Conservation (phyloP, 176 grass and related monocot genomes). For the Oryza coarctata region DNA sequence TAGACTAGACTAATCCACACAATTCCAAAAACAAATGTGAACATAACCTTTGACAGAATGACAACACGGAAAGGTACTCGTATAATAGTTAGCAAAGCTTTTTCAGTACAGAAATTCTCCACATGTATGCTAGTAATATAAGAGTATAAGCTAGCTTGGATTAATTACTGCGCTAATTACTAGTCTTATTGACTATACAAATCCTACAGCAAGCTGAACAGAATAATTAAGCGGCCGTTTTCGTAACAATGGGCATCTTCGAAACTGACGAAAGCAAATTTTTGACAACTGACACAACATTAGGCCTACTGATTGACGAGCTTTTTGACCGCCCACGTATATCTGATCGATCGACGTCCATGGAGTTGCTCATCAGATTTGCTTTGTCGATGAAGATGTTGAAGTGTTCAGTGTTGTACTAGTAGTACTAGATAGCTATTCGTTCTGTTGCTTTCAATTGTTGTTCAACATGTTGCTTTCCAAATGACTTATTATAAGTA, state of each 20-base stretch:
- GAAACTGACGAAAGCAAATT: conserved; percentile 40
- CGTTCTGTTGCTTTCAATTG: background rate
- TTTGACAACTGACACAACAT: conserved; percentile 27
- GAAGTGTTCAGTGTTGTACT: background rate
- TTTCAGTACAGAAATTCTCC: background rate
- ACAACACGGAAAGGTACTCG: background rate
- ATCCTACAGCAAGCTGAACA: background rate
- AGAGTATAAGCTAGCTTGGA: background rate
- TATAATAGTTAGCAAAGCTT: background rate
- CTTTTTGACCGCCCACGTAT: conserved; percentile 23
- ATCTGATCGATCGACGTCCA: background rate
- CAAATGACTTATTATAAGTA: too few species aligned
- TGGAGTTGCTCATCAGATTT: background rate
- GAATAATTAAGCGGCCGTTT: conserved; percentile 12
- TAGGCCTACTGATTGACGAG: conserved; percentile 21
- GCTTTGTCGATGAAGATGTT: conserved; percentile 19
- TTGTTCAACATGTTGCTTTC: background rate
- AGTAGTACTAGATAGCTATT: background rate
- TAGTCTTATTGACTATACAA: background rate
- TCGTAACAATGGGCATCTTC: conserved; percentile 36
- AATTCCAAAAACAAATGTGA: conserved; percentile 19
- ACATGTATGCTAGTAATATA: background rate
- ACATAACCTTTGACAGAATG: conserved; percentile 22
- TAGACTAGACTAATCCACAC: conserved; percentile 10
- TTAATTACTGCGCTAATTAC: background rate